Evolutionary conservation across 2,329 filamentous ascomycete species (phyloP).

Genomic region (Nemania sp.): DNA sequence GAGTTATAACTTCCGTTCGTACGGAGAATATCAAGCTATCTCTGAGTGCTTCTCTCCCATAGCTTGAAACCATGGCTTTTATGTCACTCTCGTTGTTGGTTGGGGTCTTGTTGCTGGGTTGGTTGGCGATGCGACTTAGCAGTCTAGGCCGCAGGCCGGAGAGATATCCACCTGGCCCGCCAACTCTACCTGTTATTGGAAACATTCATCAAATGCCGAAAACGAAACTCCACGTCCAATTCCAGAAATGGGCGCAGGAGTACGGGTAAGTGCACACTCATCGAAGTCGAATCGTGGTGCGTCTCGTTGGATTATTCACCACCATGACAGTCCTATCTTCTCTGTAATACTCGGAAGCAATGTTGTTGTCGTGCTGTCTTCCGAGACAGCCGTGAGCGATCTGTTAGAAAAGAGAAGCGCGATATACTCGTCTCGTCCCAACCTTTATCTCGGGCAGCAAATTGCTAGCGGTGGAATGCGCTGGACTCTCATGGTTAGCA

Average conservation of each 20-base stretch:
- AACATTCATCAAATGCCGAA: conserved; percentile 63
- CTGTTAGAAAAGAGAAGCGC: conserved; percentile 61
- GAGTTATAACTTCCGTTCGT: neutral
- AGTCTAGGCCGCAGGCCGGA: conserved; percentile 43
- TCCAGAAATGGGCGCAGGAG: conserved; percentile 63
- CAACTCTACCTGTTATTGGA: conserved; percentile 62
- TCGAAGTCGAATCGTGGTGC: neutral
- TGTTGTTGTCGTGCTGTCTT: conserved; percentile 59
- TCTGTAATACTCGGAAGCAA: conserved; percentile 62
- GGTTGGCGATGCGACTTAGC: neutral
- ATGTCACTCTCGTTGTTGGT: neutral
- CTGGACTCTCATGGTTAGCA: neutral
- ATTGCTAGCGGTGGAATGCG: conserved; percentile 38
- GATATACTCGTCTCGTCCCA: conserved; percentile 61
- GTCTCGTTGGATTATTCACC: neutral
- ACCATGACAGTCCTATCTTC: conserved; percentile 55
- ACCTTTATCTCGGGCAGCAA: conserved; percentile 54
- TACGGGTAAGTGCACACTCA: conserved; percentile 50
- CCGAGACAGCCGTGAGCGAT: conserved; percentile 60
- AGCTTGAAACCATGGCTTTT: neutral
- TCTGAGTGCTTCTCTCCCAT: neutral
- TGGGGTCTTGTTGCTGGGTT: neutral
- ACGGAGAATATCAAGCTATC: neutral
- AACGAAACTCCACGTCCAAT: conserved; percentile 57
- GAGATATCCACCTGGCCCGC: conserved; percentile 62